Evolutionary conservation across 768 basidiomycete species (phyloP).

Genomic region (Gloeostereum incarnatum): DNA sequence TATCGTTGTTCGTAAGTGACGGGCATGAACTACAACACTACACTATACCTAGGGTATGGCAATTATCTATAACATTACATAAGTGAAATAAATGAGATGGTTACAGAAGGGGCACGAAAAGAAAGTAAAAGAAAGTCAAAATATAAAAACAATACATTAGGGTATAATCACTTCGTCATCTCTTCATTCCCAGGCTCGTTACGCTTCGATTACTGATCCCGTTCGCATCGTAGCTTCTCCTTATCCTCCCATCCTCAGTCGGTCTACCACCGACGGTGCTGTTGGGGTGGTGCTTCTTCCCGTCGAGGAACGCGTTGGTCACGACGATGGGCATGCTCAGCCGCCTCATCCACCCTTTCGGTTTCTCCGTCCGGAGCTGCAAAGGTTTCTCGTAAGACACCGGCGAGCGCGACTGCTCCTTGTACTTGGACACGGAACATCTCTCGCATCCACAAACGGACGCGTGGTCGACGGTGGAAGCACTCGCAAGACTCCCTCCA

Average conservation of each 20-base stretch:
- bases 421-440: slow-evolving; percentile 55
- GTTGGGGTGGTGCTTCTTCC: slow-evolving; percentile 30
- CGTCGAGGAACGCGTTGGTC: slow-evolving; percentile 50
- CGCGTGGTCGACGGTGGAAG: slow-evolving; percentile 41
- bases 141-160: too few species aligned
- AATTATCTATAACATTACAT: too few species aligned
- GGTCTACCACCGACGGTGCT: slow-evolving; percentile 17
- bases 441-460: slow-evolving; percentile 59
- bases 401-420: slow-evolving; percentile 13
- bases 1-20: too few species aligned
- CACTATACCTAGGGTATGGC: too few species aligned
- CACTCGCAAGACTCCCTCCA: not conserved
- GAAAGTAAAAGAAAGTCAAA: too few species aligned
- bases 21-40: too few species aligned
- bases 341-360: slow-evolving; percentile 68
- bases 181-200: slow-evolving; percentile 31
- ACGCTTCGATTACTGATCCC: slow-evolving; percentile 41
- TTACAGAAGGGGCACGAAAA: too few species aligned
- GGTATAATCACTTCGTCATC: slow-evolving; percentile 16
- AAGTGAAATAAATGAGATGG: too few species aligned
- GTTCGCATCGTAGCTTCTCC: slow-evolving; percentile 30
- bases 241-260: slow-evolving; percentile 41
- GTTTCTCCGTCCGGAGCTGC: slow-evolving; percentile 29
- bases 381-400: slow-evolving; percentile 9
- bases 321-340: slow-evolving; percentile 69